phyloP scores from a whole-genome alignment of 1,284 basidiomycete genomes.

The Fistulina hepatica region DNA sequence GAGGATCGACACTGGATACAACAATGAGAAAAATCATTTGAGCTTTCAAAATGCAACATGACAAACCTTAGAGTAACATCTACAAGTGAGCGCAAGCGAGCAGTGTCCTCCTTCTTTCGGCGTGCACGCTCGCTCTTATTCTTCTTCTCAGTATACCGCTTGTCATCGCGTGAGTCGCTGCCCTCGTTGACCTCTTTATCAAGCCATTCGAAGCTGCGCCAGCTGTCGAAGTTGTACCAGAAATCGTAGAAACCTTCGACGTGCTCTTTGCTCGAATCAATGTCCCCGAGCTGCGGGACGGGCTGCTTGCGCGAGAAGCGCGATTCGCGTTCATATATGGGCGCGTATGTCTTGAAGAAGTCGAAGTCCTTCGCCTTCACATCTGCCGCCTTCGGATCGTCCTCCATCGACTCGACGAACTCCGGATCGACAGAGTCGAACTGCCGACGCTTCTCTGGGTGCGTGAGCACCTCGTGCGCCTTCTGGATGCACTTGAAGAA shows the following conservation, averaged over 20 bases:
- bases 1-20: slow-evolving; percentile 62
- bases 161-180: slow-evolving; percentile 95
- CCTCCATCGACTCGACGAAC: slow-evolving; percentile 66
- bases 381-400: slow-evolving; percentile 59
- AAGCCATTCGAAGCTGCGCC: slow-evolving; percentile 96
- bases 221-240: slow-evolving; percentile 99
- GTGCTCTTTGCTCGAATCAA: slow-evolving; percentile 65
- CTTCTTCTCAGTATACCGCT: slow-evolving; percentile 99
- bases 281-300: slow-evolving; percentile 74
- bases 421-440: slow-evolving; percentile 93
- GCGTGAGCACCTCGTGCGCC: slow-evolving; percentile 84
- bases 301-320: slow-evolving; percentile 86
- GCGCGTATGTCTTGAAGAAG: slow-evolving; percentile 53
- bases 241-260: slow-evolving; percentile 97
- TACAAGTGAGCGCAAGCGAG: slow-evolving; percentile 79
- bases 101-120: slow-evolving; percentile 97
- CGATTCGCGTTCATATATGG: slow-evolving; percentile 84
- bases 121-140: slow-evolving; percentile 95
- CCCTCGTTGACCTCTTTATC: slow-evolving; percentile 99
- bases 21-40: neutral
- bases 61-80: slow-evolving; percentile 65
- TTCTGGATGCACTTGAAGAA: slow-evolving; percentile 99
- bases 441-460: slow-evolving; percentile 83
- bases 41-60: neutral
- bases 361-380: slow-evolving; percentile 38